Evolutionary conservation across 768 basidiomycete species (phyloP).

Genomic region (Boletus rubropictus): DNA sequence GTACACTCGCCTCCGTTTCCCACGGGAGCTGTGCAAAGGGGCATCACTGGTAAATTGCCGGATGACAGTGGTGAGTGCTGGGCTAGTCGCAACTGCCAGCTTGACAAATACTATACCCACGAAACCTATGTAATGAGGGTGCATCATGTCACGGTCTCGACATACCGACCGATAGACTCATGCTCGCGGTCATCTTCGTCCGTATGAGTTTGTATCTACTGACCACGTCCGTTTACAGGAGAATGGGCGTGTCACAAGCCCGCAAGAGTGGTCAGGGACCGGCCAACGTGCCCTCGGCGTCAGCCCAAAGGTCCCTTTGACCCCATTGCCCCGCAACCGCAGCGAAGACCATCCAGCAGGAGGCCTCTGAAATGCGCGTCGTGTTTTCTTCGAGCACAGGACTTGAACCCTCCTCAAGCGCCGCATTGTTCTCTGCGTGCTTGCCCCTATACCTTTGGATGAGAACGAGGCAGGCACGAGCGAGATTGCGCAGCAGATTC

Average conservation of each 20-base stretch:
- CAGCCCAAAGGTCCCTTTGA: conserved; percentile 76
- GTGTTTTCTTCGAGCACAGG: conserved; percentile 5
- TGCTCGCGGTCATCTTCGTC: neutral
- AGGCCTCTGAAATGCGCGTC: conserved; percentile 36
- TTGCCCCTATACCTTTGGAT: conserved; percentile 32
- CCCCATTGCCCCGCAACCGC: conserved; percentile 66
- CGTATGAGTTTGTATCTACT: neutral
- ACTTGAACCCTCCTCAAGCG: conserved; percentile 5
- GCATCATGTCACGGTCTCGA: neutral
- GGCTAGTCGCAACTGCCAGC: too few relatives aligned
- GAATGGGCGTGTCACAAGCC: neutral
- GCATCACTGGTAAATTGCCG: neutral
- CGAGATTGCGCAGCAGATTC: conserved; percentile 68
- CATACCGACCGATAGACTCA: neutral
- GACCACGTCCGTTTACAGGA: conserved; percentile 7
- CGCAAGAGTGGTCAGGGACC: conserved; percentile 4
- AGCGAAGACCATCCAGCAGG: conserved; percentile 73
- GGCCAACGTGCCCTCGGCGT: conserved; percentile 53
- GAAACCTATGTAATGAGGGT: neutral
- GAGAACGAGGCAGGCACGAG: conserved; percentile 59
- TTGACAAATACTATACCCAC: neutral
- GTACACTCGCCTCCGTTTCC: neutral
- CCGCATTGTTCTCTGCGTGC: conserved; percentile 12
- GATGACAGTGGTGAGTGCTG: too few relatives aligned
- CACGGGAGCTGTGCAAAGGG: neutral